Evolutionary conservation across 2,329 filamentous ascomycete genomes (phyloP), one percentile per base, ranked within the genome.

Genomic region (Magnaporthiopsis incrustans): DNA sequence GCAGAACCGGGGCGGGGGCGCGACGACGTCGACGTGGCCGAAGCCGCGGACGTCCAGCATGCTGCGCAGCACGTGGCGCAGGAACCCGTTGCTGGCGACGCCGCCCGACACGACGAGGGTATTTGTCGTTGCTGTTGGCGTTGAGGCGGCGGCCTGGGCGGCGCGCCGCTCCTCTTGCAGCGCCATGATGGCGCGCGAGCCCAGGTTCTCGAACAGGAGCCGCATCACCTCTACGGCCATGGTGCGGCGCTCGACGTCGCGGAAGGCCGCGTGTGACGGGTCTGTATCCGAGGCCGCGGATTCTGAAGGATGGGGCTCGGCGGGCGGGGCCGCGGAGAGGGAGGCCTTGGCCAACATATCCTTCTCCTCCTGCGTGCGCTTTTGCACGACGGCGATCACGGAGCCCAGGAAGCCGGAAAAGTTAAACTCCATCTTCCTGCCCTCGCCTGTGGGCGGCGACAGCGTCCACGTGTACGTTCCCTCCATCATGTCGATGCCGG

Each of bases 31-130:
- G 33, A 96, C 74, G 67, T 85, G 70, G 0, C 73, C 71, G 71
- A 86, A 88, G 0, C 90, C 90, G 58, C 89, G 83, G n/a, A 80
- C 83, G 67, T 88, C 82, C 57, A 97, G 73, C 59, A 80, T 78
- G 8, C 73, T 66, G 44, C 79, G 76, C 63, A 86, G 72, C 58
- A 98, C 82, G 70, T 87, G 83, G 73, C 88, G 84, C 57, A 99
- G 79, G 73, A 89, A 97, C 62, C 77, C 76, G 75, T 97, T 98
- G 62, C 90, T 89, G 10, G 94, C 95, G 8, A 99, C 95, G 30
- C 95, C 95, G 35, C 95, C 95, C 56, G 92, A 90, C 4, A 98
- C 82, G 12, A 98, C 91, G 5, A 98, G 78, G 0, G 88, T 88
- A 11, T 77, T 75, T 10, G 87, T 76, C 57, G 73, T 66, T n/a